phyloP scores from a whole-genome alignment of 176 grass and related monocot genomes.

The Microstegium vimineum region DNA sequence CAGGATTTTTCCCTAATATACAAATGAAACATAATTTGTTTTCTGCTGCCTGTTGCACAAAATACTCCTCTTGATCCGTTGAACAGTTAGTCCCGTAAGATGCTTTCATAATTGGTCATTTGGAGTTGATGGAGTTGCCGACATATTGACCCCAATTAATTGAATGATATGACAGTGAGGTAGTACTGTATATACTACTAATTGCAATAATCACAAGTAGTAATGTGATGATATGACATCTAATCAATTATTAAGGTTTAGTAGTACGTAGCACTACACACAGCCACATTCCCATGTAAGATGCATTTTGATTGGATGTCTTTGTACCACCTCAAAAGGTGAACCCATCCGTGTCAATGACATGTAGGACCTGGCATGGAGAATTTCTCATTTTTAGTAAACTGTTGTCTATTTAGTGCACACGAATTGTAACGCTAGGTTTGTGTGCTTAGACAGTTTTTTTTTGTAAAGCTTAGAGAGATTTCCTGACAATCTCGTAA shows the following conservation, averaged over 20 bases:
- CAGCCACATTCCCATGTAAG: neutral
- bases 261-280: neutral
- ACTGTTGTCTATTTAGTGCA: neutral
- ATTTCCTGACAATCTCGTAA: too few relatives aligned
- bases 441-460: too few relatives aligned
- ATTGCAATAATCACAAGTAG: neutral
- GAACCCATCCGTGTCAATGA: neutral
- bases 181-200: neutral
- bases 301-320: neutral
- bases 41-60: neutral
- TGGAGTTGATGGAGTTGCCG: neutral
- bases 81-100: neutral
- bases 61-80: neutral
- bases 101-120: neutral
- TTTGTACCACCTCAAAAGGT: neutral
- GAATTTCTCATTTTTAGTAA: too few relatives aligned
- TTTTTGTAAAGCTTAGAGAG: too few relatives aligned
- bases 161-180: neutral
- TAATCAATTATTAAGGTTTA: too few relatives aligned
- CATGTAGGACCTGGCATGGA: too few relatives aligned
- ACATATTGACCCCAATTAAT: neutral
- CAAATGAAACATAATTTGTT: neutral
- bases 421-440: neutral
- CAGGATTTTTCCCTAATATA: neutral
- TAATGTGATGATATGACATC: neutral